Base-by-base conservation (phyloP, 2,329 filamentous ascomycete genomes). In the Thielaviopsis punctulata region DNA sequence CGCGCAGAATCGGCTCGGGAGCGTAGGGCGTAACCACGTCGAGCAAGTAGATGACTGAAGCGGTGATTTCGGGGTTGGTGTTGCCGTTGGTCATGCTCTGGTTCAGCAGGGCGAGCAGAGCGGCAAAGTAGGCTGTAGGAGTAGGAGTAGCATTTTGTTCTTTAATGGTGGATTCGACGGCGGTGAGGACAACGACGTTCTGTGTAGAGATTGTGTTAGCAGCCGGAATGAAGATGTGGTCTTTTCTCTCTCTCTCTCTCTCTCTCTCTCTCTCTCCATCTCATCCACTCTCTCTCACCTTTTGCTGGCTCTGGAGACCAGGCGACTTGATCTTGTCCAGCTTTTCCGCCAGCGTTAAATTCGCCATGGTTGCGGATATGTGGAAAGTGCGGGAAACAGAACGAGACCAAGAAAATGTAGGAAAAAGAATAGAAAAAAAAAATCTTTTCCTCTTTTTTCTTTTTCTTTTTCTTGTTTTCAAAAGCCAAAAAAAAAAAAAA, bases 321-420 rank as follows among this genome's bases (percentile, higher is more conserved):
- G 92, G 92, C 64, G 86, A 92, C 69, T 92, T 86, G 67, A 96
- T 95, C 77, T 93, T 95, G 71, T 90, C 86, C 65, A 98, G 79
- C 73, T 88, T 93, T 73, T 95, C 90, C 66, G 84, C 80, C 62
- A 96, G 63, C 58, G 73, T 70, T 60, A 69, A 63, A 58, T 69
- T 68, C 60, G 69, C 66, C 73, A 76, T 77, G 25, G 25, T 52
- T 55, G 50, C 50, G 53, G 53, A 52, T 43, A 21, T 43, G n/a
- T n/a, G n/a, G 15, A 48, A 33, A 22, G 5, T 19, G 15, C 23
- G 33, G 36, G 23, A 46, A 21, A n/a, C n/a, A n/a, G 19, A 47
- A 36, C 8, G 45, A 33, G 39, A 18, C 27, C 15, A 36, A 19
- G 9, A 19, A 10, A 49, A 48, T 50, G 10, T 8, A 30, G 39